A percentile compares a stretch with the other conserved stretches of the same genome.
phyloP scores from a whole-genome alignment of 768 basidiomycete species.

The Lanmaoa pseudosensibilis region DNA sequence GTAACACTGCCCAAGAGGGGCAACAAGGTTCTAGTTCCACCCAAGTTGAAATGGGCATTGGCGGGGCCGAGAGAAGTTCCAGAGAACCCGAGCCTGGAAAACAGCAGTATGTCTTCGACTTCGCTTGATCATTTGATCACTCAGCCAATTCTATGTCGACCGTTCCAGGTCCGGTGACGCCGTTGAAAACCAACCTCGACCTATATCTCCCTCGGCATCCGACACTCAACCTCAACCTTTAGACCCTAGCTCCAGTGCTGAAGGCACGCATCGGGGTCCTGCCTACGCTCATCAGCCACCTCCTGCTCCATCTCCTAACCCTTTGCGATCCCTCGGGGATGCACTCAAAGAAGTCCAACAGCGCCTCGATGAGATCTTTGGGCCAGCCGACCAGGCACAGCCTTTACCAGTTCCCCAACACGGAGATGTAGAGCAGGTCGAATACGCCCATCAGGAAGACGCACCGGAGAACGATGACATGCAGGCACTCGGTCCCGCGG shows the following conservation, averaged over 20 bases:
- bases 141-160: neutral
- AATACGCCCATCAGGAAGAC: constrained; percentile 63
- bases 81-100: constrained; percentile 19
- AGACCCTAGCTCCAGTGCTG: constrained; percentile 37
- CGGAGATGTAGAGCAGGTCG: constrained; percentile 52
- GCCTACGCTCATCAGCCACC: constrained; percentile 41
- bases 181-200: constrained; percentile 8
- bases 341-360: constrained; percentile 77
- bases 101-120: constrained; percentile 15
- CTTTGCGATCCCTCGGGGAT: constrained; percentile 81
- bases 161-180: constrained; percentile 13
- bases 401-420: constrained; percentile 38
- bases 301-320: constrained; percentile 43
- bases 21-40: constrained; percentile 20
- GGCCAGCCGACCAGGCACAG: constrained; percentile 36
- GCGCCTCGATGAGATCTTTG: constrained; percentile 80
- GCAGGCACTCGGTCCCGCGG: constrained; percentile 89
- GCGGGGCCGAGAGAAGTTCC: constrained; percentile 24
- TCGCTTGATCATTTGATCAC: neutral
- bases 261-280: constrained; percentile 48
- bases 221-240: constrained; percentile 11
- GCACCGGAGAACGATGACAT: constrained; percentile 69
- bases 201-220: neutral
- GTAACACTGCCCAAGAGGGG: constrained; percentile 21
- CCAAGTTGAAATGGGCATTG: constrained; percentile 10